Evolutionary conservation across 140 eudicot genomes (phyloP).

Genomic region (Bidens hawaiensis): DNA sequence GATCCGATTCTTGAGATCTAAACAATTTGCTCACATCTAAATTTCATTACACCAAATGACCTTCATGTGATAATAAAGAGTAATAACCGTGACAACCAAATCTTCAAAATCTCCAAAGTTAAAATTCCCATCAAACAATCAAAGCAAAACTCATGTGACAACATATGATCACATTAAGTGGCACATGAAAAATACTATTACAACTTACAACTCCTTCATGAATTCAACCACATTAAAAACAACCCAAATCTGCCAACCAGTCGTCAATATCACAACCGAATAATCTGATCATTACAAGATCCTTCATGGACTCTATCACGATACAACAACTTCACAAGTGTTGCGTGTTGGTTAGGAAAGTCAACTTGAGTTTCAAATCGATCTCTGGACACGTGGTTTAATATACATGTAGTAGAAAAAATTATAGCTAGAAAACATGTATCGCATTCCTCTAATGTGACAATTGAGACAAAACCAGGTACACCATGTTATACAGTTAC

Average conservation of each 20-base stretch:
- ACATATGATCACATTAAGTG: neutral
- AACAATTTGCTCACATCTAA: neutral
- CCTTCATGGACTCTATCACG: neutral
- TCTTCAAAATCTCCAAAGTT: neutral
- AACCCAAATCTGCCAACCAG: neutral
- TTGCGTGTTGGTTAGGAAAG: neutral
- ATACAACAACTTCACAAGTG: neutral
- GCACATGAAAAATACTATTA: neutral
- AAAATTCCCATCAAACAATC: neutral
- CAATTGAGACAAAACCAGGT: no score
- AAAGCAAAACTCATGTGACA: slow-evolving; percentile 7
- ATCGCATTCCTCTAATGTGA: no score
- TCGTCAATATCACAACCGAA: neutral
- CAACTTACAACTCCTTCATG: neutral
- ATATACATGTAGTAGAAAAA: neutral
- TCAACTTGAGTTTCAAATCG: neutral
- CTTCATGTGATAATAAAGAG: neutral
- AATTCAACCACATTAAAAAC: neutral
- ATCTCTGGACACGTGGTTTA: no score
- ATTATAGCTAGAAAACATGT: no score
- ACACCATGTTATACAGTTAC: no score
- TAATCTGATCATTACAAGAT: neutral
- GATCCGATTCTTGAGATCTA: neutral
- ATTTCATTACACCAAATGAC: neutral
- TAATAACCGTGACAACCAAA: neutral